Percentiles rank a stretch among this genome's conserved stretches.
These are phyloP conservation scores for Russula dissimulans DNA, from an alignment of 768 basidiomycete species.

Conservation along the genomic window DNA sequence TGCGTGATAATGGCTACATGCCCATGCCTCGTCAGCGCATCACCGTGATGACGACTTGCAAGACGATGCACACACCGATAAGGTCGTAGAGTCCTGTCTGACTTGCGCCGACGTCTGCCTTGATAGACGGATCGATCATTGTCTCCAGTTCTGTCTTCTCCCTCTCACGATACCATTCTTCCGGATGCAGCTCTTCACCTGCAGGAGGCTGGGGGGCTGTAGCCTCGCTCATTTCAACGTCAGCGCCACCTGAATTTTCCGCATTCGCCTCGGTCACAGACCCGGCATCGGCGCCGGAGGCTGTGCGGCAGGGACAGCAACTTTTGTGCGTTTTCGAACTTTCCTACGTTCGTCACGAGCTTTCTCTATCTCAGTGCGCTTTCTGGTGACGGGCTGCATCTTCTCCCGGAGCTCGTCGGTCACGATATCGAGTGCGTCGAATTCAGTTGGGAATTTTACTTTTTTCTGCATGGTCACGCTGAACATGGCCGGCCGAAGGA, in stretches of 20 bases:
- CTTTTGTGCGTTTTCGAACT: conserved; percentile 67
- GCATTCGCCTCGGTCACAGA: conserved; percentile 9
- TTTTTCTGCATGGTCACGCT: conserved; percentile 43
- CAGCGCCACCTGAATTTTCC: conserved; percentile 24
- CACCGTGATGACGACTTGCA: background rate
- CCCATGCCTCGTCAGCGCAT: background rate
- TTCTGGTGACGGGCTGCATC: conserved; percentile 59
- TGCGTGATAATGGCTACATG: conserved; percentile 82
- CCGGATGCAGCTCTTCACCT: conserved; percentile 49
- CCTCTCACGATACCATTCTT: conserved; percentile 48
- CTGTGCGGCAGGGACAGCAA: conserved; percentile 24
- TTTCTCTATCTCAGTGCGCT: conserved; percentile 72
- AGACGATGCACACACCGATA: conserved; percentile 49
- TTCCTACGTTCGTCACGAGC: conserved; percentile 78
- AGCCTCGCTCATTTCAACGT: conserved; percentile 42
- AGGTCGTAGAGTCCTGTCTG: conserved; percentile 83
- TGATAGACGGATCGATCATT: conserved; percentile 55
- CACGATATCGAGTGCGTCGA: conserved; percentile 75
- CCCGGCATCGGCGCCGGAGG: background rate
- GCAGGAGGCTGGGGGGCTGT: conserved; percentile 22
- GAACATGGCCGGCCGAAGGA: background rate
- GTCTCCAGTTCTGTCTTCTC: conserved; percentile 59
- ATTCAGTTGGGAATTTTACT: conserved; percentile 88
- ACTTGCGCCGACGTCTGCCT: conserved; percentile 64
- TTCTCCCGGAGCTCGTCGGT: conserved; percentile 72